These are phyloP conservation scores for Coemansia aciculifera DNA, from an alignment of 192 early-diverging fungal species.

Conservation along the genomic window DNA sequence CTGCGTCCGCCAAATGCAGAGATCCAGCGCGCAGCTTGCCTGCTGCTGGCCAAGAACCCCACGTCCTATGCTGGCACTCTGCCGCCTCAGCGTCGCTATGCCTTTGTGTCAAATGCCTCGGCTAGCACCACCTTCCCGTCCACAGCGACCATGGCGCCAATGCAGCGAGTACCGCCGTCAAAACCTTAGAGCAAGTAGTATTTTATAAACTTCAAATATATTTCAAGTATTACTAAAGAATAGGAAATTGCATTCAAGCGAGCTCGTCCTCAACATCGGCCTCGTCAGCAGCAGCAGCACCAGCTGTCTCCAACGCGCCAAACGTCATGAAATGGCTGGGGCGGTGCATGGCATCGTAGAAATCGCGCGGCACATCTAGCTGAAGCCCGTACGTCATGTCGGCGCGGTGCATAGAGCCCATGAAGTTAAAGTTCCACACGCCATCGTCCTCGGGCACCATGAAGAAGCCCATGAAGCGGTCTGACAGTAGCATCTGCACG, in stretches of 20 bases:
- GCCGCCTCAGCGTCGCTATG: constrained; percentile 46
- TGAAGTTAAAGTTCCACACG: constrained; percentile 99
- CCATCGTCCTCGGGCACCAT: constrained; percentile 94
- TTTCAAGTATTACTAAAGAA: neutral
- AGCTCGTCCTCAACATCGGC: constrained; percentile 56
- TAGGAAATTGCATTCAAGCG: constrained; percentile 17
- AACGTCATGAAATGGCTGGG: constrained; percentile 96
- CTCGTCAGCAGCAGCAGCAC: constrained; percentile 22
- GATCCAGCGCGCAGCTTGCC: constrained; percentile 30
- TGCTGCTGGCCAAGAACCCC: constrained; percentile 24
- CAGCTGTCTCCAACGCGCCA: constrained; percentile 59
- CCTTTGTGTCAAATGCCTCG: constrained; percentile 41
- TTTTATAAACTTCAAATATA: neutral
- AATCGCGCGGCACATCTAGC: constrained; percentile 92
- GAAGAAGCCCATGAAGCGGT: constrained; percentile 97
- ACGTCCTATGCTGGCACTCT: constrained; percentile 37
- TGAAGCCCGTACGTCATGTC: constrained; percentile 92
- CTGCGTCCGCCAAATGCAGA: constrained; percentile 30
- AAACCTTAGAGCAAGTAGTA: neutral
- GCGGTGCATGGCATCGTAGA: constrained; percentile 95
- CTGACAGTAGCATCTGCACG: constrained; percentile 95
- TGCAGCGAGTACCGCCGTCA: constrained; percentile 21
- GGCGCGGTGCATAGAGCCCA: constrained; percentile 88
- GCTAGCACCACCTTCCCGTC: constrained; percentile 23
- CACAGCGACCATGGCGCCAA: constrained; percentile 37